Conservation (phyloP, 163 green algal genomes). For the Chlorella variabilis region DNA sequence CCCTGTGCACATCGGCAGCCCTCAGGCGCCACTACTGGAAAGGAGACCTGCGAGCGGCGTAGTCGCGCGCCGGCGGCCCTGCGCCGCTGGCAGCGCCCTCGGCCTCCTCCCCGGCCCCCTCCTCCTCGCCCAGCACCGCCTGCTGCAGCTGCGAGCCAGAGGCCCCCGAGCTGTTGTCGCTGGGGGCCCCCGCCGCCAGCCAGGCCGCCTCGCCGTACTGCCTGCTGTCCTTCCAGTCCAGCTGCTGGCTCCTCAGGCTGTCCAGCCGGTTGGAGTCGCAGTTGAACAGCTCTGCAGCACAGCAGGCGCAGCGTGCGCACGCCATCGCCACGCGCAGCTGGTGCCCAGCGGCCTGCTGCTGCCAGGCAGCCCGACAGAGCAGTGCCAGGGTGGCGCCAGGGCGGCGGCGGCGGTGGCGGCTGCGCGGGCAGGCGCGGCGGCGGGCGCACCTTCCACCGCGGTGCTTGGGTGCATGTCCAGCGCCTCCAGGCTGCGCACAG, state of each 20-base stretch:
- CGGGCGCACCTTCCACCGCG: conserved; percentile 12
- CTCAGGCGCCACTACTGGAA: no score
- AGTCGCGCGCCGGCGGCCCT: no score
- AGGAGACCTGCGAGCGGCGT: no score
- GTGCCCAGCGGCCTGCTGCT: neutral
- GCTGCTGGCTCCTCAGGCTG: conserved; percentile 10
- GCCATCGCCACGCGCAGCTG: neutral
- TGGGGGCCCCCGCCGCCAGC: conserved; percentile 8
- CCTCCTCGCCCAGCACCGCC: neutral
- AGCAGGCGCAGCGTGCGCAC: neutral
- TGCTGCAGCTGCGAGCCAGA: neutral
- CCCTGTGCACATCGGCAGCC: no score
- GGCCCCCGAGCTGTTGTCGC: neutral
- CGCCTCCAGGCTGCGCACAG: neutral
- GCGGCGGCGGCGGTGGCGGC: no score
- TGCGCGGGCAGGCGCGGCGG: no score
- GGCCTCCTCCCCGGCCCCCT: no score
- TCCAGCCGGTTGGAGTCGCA: neutral
- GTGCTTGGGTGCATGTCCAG: neutral
- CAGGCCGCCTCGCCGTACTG: conserved; percentile 14
- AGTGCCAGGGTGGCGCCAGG: neutral
- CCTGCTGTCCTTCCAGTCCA: conserved; percentile 23
- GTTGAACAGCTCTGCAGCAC: conserved; percentile 23
- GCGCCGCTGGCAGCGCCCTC: no score
- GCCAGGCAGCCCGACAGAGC: neutral